Base-by-base conservation (phyloP, 768 basidiomycete species). In the Candolleomyces aberdarensis region DNA sequence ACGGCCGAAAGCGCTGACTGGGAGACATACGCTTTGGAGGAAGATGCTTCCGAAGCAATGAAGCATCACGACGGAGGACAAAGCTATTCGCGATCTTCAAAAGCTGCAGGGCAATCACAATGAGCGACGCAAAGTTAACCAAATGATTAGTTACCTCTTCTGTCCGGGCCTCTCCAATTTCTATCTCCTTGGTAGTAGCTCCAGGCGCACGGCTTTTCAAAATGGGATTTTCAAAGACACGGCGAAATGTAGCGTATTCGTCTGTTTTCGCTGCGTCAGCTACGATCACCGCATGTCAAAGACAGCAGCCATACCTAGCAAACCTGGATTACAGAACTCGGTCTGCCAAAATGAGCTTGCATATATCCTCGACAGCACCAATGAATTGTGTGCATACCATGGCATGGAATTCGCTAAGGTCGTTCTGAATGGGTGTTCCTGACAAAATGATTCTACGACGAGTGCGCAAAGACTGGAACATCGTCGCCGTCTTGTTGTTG, bases 381-480 rank as follows among this genome's bases (percentile, higher is more conserved):
- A 15, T 40, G 11, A 29, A 44, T 26, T 26, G 1, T 26, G 3
- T 51, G 32, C 50, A 50, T 48, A 94, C 95, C 96, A 98, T 98
- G 4, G 94, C 85, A 73, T 97, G 96, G 69, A 96, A 96, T 72
- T 99, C 97, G 63, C 89, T 80, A 31, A 99, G 75, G 71, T 98
- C 94, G 73, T 99, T 99, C 71, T 98, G 97, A 46, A 99, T 92
- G 0, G 97, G 97, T 1, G 97, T 99, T 36, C 97, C 97, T 0
- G 95, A 95, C 3, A 99, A 79, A 41, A 99, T 96, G 63, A 98
- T 81, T 41, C 96, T 78, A 22, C 92, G 80, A 11, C 81, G 82
- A 2, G 93, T 94, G 52, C 81, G 81, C 31, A 99, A 76, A 4
- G 83, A 80, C 56, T 88, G 86, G 68, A 99, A 92, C 83, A 95